Conservation (phyloP, 2,329 filamentous ascomycete species). For the Colletotrichum spaethianum region DNA sequence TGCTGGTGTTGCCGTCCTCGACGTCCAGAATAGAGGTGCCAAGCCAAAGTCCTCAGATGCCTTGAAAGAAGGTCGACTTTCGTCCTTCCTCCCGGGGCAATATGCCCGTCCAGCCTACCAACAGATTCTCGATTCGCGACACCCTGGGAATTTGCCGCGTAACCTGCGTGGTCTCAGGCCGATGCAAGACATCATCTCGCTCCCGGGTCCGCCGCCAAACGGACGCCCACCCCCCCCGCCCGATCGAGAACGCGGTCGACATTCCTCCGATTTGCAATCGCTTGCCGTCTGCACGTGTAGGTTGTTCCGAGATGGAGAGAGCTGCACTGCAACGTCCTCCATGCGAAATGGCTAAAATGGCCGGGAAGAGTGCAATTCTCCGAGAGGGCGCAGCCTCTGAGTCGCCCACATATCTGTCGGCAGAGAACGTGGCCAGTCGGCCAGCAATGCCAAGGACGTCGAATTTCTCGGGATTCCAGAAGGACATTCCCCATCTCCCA, state of each 20-base stretch:
- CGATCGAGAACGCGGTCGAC: slow-evolving; percentile 4
- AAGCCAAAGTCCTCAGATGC: too few relatives aligned
- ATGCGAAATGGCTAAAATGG: background rate
- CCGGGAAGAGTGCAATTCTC: background rate
- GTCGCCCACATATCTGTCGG: slow-evolving; percentile 13
- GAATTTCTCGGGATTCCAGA: background rate
- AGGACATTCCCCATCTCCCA: background rate
- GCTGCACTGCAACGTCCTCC: background rate
- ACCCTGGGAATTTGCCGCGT: background rate
- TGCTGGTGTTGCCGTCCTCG: background rate
- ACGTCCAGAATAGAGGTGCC: background rate
- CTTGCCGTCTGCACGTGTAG: background rate
- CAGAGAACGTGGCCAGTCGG: background rate
- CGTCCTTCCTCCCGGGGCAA: background rate
- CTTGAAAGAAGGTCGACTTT: background rate
- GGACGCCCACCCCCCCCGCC: background rate
- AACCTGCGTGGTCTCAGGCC: background rate
- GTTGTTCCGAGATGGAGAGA: background rate
- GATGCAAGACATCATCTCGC: background rate
- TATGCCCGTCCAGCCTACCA: background rate
- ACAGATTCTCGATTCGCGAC: background rate
- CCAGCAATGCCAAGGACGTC: background rate
- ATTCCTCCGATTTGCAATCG: slow-evolving; percentile 7
- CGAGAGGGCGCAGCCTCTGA: background rate
- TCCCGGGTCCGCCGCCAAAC: background rate